phyloP scores from a whole-genome alignment of 75 land plant species.

The Picea glauca region DNA sequence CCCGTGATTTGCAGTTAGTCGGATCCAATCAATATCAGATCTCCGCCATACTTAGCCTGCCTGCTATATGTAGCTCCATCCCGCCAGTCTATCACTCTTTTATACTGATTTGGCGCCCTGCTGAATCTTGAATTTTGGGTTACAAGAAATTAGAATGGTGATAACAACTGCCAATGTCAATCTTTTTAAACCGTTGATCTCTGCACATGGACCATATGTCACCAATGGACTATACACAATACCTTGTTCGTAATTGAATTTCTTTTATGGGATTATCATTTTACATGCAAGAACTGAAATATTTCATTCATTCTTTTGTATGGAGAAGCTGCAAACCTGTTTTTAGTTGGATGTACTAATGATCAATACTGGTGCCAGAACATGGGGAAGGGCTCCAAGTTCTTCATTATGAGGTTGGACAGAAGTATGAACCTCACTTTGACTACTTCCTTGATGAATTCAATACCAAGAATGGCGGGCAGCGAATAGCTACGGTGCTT shows the following conservation, averaged over 20 bases:
- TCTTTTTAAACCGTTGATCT: background rate
- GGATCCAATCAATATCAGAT: too few species aligned
- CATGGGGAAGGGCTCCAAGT: slow-evolving; percentile 96
- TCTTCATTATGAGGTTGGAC: slow-evolving; percentile 92
- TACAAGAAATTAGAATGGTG: too few species aligned
- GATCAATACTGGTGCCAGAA: slow-evolving; percentile 37
- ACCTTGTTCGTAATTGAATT: background rate
- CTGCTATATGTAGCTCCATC: too few species aligned
- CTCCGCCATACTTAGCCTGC: too few species aligned
- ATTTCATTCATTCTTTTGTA: background rate
- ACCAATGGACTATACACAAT: background rate
- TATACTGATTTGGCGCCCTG: too few species aligned
- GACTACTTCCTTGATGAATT: slow-evolving; percentile 88
- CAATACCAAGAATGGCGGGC: slow-evolving; percentile 94
- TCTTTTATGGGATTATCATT: background rate
- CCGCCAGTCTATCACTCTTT: too few species aligned
- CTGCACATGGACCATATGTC: background rate
- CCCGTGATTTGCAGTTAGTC: too few species aligned
- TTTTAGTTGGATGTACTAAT: slow-evolving; percentile 3
- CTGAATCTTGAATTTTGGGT: too few species aligned
- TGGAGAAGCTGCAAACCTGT: background rate
- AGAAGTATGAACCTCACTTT: slow-evolving; percentile 94
- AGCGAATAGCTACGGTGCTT: slow-evolving; percentile 88
- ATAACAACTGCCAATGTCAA: background rate
- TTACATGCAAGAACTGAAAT: background rate